phyloP scores from a whole-genome alignment of 768 basidiomycete genomes.

The Mycena olivaceomarginata region DNA sequence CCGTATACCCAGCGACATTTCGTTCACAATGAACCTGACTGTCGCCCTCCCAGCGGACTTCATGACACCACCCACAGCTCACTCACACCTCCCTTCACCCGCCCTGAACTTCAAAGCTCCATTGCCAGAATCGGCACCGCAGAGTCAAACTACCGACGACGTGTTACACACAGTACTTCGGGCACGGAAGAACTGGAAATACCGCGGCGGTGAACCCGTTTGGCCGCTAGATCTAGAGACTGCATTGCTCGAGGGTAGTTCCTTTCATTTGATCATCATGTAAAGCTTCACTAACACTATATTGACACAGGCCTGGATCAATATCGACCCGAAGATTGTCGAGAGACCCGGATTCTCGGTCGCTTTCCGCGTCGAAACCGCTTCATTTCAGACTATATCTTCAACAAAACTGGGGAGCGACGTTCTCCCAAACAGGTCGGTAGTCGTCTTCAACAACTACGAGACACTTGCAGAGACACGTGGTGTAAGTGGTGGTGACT shows the following conservation, averaged over 20 bases:
- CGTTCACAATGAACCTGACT: neutral
- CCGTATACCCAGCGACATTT: conserved; percentile 8
- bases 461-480: conserved; percentile 83
- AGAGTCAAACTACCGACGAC: conserved; percentile 65
- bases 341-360: conserved; percentile 67
- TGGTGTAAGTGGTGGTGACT: conserved; percentile 67
- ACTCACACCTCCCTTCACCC: conserved; percentile 12
- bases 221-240: conserved; percentile 90
- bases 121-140: conserved; percentile 25
- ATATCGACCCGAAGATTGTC: conserved; percentile 69
- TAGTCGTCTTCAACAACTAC: conserved; percentile 85
- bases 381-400: conserved; percentile 77
- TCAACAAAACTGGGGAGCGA: conserved; percentile 77
- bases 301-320: conserved; percentile 62
- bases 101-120: neutral
- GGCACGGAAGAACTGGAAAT: conserved; percentile 84
- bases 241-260: conserved; percentile 81
- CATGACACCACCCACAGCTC: conserved; percentile 31
- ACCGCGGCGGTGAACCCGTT: conserved; percentile 82
- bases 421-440: conserved; percentile 89
- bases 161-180: conserved; percentile 81
- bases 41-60: conserved; percentile 15
- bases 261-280: neutral
- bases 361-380: conserved; percentile 77
- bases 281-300: neutral